Evolutionary conservation across 2,329 filamentous ascomycete species (phyloP).

Genomic region (Fusarium sp.): DNA sequence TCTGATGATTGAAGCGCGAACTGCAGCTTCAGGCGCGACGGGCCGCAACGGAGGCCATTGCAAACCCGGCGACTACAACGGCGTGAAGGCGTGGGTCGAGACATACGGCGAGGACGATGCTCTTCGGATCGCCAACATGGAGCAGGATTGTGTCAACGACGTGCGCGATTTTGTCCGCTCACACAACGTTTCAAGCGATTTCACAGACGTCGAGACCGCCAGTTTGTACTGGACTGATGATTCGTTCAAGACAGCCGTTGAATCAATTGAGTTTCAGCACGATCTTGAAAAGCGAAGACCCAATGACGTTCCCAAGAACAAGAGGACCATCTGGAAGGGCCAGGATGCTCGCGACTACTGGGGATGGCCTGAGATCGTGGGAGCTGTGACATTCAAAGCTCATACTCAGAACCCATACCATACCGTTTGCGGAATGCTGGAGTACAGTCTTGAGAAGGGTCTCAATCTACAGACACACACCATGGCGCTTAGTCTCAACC

Average conservation of each 20-base stretch:
- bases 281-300: constrained; percentile 3
- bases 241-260: constrained; percentile 11
- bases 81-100: constrained; percentile 10
- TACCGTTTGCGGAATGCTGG: constrained; percentile 14
- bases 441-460: constrained; percentile 7
- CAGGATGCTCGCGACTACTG: constrained; percentile 14
- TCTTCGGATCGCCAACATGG: constrained; percentile 16
- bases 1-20: constrained; percentile 18
- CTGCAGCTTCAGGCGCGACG: constrained; percentile 11
- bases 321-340: constrained; percentile 4
- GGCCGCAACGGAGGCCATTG: constrained; percentile 20
- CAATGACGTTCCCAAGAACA: constrained; percentile 20
- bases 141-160: constrained; percentile 21
- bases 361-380: constrained; percentile 13
- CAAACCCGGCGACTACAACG: constrained; percentile 11
- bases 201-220: constrained; percentile 15
- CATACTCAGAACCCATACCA: constrained; percentile 24
- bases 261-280: constrained; percentile 15
- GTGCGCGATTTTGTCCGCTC: constrained; percentile 20
- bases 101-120: constrained; percentile 20
- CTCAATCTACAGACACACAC: constrained; percentile 24
- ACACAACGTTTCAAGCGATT: constrained; percentile 19
- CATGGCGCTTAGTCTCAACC: constrained; percentile 11
- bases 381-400: constrained; percentile 17
- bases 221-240: constrained; percentile 26